Evolutionary conservation across 2,329 filamentous ascomycete genomes (phyloP), one percentile per base, ranked within the genome.

Genomic region (Phyllachora maydis): DNA sequence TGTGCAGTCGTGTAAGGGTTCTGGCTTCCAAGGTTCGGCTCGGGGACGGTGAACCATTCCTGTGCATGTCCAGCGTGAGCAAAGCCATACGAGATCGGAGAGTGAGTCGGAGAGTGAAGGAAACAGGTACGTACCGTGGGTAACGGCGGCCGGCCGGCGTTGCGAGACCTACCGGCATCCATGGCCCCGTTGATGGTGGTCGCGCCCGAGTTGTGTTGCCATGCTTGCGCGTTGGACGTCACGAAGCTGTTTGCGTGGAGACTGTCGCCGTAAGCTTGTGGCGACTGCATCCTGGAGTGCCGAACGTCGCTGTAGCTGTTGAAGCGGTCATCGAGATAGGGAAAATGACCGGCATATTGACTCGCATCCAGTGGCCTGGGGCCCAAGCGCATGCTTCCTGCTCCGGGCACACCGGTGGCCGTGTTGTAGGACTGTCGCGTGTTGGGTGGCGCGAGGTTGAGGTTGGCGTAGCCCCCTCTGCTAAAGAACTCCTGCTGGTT

Each of bases 311-410:
- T 36, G 31, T 41, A 40, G 22, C 35, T 26, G 21, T 28, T 32
- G 30, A 41, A 42, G 26, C 37, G 36, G 19, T 42, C 39, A 21
- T 39, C 36, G 25, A n/a, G n/a, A n/a, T n/a, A n/a, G n/a, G n/a
- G n/a, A n/a, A n/a, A n/a, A n/a, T n/a, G n/a, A n/a, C n/a, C n/a
- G n/a, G n/a, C n/a, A n/a, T n/a, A n/a, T n/a, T n/a, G n/a, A n/a
- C n/a, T n/a, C n/a, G n/a, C n/a, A n/a, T n/a, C n/a, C n/a, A n/a
- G n/a, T n/a, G n/a, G n/a, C n/a, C n/a, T n/a, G n/a, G n/a, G n/a
- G n/a, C n/a, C n/a, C n/a, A n/a, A n/a, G n/a, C n/a, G n/a, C n/a
- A n/a, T n/a, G n/a, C n/a, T n/a, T n/a, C n/a, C n/a, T n/a, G n/a
- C n/a, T n/a, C n/a, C n/a, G n/a, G n/a, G n/a, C n/a, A n/a, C n/a